These are phyloP conservation scores for Xylaria telfairii DNA, from an alignment of 495 filamentous ascomycete species.

Conservation along the genomic window DNA sequence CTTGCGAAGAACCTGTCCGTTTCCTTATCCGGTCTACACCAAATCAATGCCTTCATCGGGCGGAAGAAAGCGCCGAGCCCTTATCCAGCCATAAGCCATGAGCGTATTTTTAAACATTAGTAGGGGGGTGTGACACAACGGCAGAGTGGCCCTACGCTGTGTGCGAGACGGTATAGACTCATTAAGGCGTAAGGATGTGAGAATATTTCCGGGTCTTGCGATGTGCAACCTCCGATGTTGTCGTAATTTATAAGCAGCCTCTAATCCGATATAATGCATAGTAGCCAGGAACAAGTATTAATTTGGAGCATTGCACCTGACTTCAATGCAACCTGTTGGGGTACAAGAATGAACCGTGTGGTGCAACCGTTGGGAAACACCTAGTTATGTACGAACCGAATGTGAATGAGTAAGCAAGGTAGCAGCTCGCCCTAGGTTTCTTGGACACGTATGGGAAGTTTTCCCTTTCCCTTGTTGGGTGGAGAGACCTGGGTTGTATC, in stretches of 20 bases:
- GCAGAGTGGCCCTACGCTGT: background rate
- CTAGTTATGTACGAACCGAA: slow-evolving; percentile 5
- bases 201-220: background rate
- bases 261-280: slow-evolving; percentile 9
- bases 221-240: background rate
- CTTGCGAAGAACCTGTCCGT: slow-evolving; percentile 22
- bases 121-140: background rate
- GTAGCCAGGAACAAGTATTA: background rate
- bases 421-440: slow-evolving; percentile 13
- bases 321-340: slow-evolving; percentile 10
- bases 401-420: background rate
- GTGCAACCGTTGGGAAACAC: background rate
- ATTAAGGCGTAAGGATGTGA: background rate
- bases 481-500: slow-evolving; percentile 4
- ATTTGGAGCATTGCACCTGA: slow-evolving; percentile 1
- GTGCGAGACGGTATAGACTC: slow-evolving; percentile 6
- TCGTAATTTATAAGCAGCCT: slow-evolving; percentile 15
- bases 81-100: slow-evolving; percentile 24
- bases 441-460: slow-evolving; percentile 23
- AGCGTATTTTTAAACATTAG: slow-evolving; percentile 16
- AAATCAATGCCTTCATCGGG: slow-evolving; percentile 15
- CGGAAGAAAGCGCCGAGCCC: slow-evolving; percentile 23
- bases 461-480: slow-evolving; percentile 15
- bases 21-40: slow-evolving; percentile 29
- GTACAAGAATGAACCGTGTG: background rate